Conservation (phyloP, 2,329 filamentous ascomycete species). For the Sphaerulina musiva region DNA sequence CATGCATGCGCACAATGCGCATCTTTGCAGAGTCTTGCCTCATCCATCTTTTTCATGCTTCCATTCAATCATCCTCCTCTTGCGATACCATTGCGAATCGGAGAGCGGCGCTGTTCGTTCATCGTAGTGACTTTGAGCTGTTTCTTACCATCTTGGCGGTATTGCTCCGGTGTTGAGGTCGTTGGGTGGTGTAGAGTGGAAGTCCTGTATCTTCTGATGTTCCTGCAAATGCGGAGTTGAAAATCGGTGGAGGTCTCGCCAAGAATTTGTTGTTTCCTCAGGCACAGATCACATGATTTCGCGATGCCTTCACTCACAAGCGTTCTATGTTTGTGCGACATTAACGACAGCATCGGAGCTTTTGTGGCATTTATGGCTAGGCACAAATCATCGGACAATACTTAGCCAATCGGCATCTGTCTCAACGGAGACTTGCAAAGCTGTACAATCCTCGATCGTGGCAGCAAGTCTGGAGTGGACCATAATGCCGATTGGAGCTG, state of each 20-base stretch:
- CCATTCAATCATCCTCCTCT: slow-evolving; percentile 2
- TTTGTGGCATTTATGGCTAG: too few relatives aligned
- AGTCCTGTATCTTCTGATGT: background rate
- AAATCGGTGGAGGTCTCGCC: background rate
- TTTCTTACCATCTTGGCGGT: slow-evolving; percentile 17
- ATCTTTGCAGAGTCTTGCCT: slow-evolving; percentile 1
- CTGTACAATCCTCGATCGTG: too few relatives aligned
- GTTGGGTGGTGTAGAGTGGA: slow-evolving; percentile 5
- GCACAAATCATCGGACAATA: too few relatives aligned
- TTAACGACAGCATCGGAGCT: too few relatives aligned
- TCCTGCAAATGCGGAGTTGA: background rate
- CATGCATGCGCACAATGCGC: background rate
- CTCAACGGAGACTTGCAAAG: too few relatives aligned
- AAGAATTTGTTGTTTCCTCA: slow-evolving; percentile 1
- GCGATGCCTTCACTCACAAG: background rate
- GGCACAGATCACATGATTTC: background rate
- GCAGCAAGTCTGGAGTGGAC: too few relatives aligned
- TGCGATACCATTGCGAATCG: slow-evolving; percentile 4
- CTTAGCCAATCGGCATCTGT: too few relatives aligned
- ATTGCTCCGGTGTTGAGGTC: slow-evolving; percentile 15
- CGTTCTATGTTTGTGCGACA: too few relatives aligned
- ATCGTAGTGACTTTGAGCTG: background rate
- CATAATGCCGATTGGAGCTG: too few relatives aligned
- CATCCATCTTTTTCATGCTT: background rate
- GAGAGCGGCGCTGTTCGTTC: slow-evolving; percentile 9